Base-by-base conservation (phyloP, 1,284 basidiomycete species). In the Sanghuangporus weigelae region DNA sequence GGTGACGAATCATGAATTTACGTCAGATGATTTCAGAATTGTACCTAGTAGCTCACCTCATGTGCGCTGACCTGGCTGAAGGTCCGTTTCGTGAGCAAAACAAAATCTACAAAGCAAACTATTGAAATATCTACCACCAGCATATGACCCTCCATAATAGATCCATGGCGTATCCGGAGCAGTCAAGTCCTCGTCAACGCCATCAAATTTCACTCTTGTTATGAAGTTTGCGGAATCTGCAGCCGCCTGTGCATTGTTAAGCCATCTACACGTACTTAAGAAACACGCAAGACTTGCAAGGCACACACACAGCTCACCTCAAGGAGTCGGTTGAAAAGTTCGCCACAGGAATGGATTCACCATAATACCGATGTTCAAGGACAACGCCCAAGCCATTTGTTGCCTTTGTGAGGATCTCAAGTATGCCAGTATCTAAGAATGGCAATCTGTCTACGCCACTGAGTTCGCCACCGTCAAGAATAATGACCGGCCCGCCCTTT, bases 221-320 rank as follows among this genome's bases (percentile, higher is more conserved):
- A 98, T 94, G 72, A 98, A 98, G 73, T 91, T 84, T 1, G 94
- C 95, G 55, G 91, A 93, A 77, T 99, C 96, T n/a, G 93, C 89
- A 0, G 93, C 84, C 0, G 94, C 83, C 74, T 98, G 95, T 23
- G 84, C 88, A 67, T 97, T 97, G 73, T 89, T 93, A 58, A 98
- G 79, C 84, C 90, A 95, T 38, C 90, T 88, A 59, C 62, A 53
- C 73, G 68, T 72, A 69, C 61, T 74, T 74, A 6, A 67, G 67
- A 7, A 61, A 68, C 54, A 61, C 68, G 23, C n/a, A 44, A n/a
- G 23, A 2, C 2, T 16, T 61, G 64, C 55, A 61, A 36, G 2
- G 31, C 12, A 10, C n/a, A 21, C 19, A 40, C 26, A 10, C 38
- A 19, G 61, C 66, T 51, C 68, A 85, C 80, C 91, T 84, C 56